A percentile compares a stretch with the other conserved stretches of the same genome.
These are phyloP conservation scores for Asparagopsis taxiformis DNA, from an alignment of 31 red algal species.

Conservation along the genomic window DNA sequence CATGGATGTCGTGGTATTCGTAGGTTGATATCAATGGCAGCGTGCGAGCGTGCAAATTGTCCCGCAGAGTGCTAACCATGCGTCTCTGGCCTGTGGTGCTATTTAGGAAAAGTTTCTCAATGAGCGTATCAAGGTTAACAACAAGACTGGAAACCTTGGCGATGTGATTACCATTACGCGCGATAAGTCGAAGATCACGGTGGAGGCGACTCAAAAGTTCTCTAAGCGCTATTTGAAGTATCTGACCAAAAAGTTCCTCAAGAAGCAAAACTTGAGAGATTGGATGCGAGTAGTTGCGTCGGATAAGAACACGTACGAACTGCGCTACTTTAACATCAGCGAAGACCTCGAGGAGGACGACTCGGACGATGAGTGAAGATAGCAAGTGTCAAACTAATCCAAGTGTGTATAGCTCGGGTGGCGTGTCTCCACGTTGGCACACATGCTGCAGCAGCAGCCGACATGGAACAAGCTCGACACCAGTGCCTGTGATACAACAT, in stretches of 20 bases:
- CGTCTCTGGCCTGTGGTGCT: constrained; percentile 56
- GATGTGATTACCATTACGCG: constrained; percentile 66
- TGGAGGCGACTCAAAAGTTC: constrained; percentile 74
- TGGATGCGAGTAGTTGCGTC: constrained; percentile 87
- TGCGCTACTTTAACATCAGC: constrained; percentile 92
- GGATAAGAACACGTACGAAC: constrained; percentile 85
- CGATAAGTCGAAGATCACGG: constrained; percentile 73
- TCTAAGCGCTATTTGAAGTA: constrained; percentile 97
- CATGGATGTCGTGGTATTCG: constrained; percentile 72
- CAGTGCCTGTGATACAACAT: too few relatives aligned
- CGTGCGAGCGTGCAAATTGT: background rate
- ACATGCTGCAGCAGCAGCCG: too few relatives aligned
- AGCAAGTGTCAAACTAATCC: too few relatives aligned
- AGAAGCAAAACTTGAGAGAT: constrained; percentile 90
- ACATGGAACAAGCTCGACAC: too few relatives aligned
- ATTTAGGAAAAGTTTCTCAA: constrained; percentile 88
- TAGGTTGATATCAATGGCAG: constrained; percentile 16
- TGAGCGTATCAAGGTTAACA: constrained; percentile 92
- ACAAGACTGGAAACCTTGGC: constrained; percentile 77
- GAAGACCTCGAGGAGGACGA: constrained; percentile 87
- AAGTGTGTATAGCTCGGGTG: too few relatives aligned
- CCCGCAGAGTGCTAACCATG: constrained; percentile 67
- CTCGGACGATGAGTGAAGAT: constrained; percentile 73
- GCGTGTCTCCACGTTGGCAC: too few relatives aligned
- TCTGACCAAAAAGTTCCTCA: constrained; percentile 90